Base-by-base conservation (phyloP, 345 rosid species). In the Tarenaya hassleriana region DNA sequence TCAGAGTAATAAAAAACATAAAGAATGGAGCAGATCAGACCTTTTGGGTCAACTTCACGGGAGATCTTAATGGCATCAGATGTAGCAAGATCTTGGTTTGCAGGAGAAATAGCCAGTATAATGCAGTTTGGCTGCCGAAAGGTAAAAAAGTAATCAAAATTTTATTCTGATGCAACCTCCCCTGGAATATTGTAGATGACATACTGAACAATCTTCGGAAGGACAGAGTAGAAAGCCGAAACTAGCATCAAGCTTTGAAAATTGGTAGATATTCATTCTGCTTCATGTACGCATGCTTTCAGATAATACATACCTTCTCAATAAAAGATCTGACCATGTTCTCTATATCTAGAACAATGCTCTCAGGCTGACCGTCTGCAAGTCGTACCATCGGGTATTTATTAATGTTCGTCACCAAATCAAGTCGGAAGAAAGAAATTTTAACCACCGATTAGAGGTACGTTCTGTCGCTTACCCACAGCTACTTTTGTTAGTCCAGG, bases 401-500 rank as follows among this genome's bases (percentile, higher is more conserved):
- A 41, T 40, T 37, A 5, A 14, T 19, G 29, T 44, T 50, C 35
- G 7, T 42, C 57, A 61, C 27, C 11, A 40, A 46, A 59, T 35
- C 33, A 50, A 34, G 15, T 48, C 34, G 47, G 41, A 7, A 19
- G 7, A 31, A 34, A 17, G 14, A 20, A 16, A 42, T 37, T 1
- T 29, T 13, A 21, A 35, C 14, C 9, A 42, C 40, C 55, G 34
- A 29, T 34, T 33, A 49, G 49, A n/a, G 33, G 44, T 19, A 47
- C 24, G 48, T 10, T 8, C 24, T 10, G 35, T 55, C 63, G 45
- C 60, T 50, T 51, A 91, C 98, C 96, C 38, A 91, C 80, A 69
- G 98, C 98, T 63, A 91, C 90, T 76, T 91, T 91, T 46, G 98
- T 91, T 47, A 91, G 88, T 40, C 96, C 98, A 52, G 98, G 98